These are phyloP conservation scores for Cyberlindnera amylophila DNA, from an alignment of 805 yeast species.

Conservation along the genomic window DNA sequence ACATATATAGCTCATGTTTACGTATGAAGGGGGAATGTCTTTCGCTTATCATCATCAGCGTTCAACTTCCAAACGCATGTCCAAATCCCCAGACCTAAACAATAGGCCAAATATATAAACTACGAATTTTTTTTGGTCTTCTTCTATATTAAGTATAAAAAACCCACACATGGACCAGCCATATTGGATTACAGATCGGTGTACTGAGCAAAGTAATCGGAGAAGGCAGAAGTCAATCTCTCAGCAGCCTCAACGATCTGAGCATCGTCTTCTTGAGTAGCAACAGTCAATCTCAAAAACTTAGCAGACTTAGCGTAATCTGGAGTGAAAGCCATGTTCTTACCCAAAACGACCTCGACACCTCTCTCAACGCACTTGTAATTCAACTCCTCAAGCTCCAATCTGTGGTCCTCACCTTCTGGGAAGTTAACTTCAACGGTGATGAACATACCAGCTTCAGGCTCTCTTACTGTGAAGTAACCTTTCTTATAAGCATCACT, in stretches of 20 bases:
- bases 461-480: conserved; percentile 35
- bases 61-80: no score
- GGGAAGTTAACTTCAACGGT: conserved; percentile 42
- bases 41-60: no score
- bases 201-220: conserved; percentile 10
- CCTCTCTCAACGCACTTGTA: conserved; percentile 44
- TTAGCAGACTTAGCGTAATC: conserved; percentile 40
- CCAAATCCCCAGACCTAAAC: no score
- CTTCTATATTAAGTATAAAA: no score
- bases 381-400: conserved; percentile 41
- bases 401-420: conserved; percentile 28
- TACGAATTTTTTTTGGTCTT: no score
- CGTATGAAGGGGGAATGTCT: no score
- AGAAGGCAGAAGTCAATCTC: conserved; percentile 16
- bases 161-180: no score
- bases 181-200: no score
- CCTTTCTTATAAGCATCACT: conserved; percentile 37
- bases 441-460: conserved; percentile 72
- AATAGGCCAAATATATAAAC: no score
- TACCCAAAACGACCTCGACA: conserved; percentile 51
- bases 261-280: conserved; percentile 43
- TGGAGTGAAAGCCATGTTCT: conserved; percentile 48
- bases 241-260: conserved; percentile 41
- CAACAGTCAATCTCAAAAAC: conserved; percentile 56
- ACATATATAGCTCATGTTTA: no score